phyloP scores from a whole-genome alignment of 371 early-diverging fungal genomes.

The Blakeslea trispora region DNA sequence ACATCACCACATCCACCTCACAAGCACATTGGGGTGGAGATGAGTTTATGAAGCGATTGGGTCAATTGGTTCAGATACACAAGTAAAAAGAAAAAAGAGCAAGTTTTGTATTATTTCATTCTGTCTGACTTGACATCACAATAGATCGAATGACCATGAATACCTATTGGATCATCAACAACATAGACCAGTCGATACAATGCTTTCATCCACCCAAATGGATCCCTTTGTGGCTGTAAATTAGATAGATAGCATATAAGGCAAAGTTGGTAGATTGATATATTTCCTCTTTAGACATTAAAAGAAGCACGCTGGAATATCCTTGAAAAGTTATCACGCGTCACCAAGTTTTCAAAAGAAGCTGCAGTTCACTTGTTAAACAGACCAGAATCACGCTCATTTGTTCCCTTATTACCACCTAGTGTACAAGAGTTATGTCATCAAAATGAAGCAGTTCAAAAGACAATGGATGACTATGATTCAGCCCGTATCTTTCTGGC shows the following conservation, averaged over 20 bases:
- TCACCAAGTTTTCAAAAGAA: conserved; percentile 78
- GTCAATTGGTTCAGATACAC: conserved; percentile 24
- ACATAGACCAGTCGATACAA: background rate
- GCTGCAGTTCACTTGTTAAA: conserved; percentile 73
- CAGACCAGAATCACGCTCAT: conserved; percentile 75
- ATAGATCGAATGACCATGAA: background rate
- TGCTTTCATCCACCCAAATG: conserved; percentile 36
- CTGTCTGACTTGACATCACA: too few species aligned
- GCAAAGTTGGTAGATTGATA: too few species aligned
- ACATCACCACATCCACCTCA: conserved; percentile 13
- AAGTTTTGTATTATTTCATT: background rate
- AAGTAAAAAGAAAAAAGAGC: conserved; percentile 25
- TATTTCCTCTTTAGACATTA: conserved; percentile 43
- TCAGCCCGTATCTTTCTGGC: conserved; percentile 84
- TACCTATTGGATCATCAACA: background rate
- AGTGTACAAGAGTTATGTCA: conserved; percentile 40
- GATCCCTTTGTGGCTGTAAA: conserved; percentile 47
- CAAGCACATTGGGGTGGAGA: conserved; percentile 51
- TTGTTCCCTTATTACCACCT: conserved; percentile 77
- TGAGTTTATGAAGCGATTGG: conserved; percentile 43
- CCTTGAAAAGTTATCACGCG: conserved; percentile 80
- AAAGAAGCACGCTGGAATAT: conserved; percentile 80
- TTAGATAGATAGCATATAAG: too few species aligned
- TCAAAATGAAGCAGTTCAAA: conserved; percentile 46
- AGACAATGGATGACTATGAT: conserved; percentile 79